A percentile compares a stretch with the other conserved stretches of the same genome.
Conservation (phyloP, 768 basidiomycete species). For the Royoungia palumana region DNA sequence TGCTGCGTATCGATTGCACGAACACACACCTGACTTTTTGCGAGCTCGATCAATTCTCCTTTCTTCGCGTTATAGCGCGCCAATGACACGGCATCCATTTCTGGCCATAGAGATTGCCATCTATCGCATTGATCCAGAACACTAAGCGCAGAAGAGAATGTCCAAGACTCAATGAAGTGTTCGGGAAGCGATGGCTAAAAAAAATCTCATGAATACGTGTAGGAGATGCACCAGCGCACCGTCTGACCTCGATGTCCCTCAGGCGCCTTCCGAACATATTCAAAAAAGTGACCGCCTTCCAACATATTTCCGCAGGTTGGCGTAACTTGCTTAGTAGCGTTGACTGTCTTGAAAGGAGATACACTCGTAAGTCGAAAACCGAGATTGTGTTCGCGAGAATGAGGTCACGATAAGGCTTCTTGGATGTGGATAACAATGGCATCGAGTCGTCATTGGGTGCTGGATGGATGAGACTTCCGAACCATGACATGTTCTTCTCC, state of each 20-base stretch:
- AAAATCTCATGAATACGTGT: conserved; percentile 19
- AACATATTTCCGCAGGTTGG: conserved; percentile 65
- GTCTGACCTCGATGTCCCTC: conserved; percentile 66
- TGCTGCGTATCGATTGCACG: background rate
- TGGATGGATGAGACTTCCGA: conserved; percentile 77
- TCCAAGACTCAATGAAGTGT: conserved; percentile 91
- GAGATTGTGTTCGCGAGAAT: conserved; percentile 89
- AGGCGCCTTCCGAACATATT: conserved; percentile 72
- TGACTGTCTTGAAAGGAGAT: conserved; percentile 86
- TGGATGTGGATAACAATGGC: conserved; percentile 71
- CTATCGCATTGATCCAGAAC: conserved; percentile 75
- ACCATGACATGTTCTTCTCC: conserved; percentile 90
- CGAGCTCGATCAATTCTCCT: conserved; percentile 89
- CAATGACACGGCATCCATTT: conserved; percentile 45
- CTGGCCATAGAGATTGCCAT: conserved; percentile 52
- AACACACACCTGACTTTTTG: conserved; percentile 70
- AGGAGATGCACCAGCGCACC: conserved; percentile 1
- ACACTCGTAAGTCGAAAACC: conserved; percentile 90
- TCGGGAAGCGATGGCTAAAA: conserved; percentile 49
- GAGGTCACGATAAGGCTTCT: conserved; percentile 86
- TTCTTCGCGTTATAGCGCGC: conserved; percentile 67
- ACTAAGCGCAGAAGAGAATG: conserved; percentile 83
- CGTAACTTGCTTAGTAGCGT: conserved; percentile 67
- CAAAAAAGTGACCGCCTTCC: conserved; percentile 72
- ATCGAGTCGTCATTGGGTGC: conserved; percentile 70